A percentile compares a stretch with the other conserved stretches of the same genome.
These are phyloP conservation scores for Adiantum capillusveneris DNA, from an alignment of 75 land plant species.

Conservation along the genomic window DNA sequence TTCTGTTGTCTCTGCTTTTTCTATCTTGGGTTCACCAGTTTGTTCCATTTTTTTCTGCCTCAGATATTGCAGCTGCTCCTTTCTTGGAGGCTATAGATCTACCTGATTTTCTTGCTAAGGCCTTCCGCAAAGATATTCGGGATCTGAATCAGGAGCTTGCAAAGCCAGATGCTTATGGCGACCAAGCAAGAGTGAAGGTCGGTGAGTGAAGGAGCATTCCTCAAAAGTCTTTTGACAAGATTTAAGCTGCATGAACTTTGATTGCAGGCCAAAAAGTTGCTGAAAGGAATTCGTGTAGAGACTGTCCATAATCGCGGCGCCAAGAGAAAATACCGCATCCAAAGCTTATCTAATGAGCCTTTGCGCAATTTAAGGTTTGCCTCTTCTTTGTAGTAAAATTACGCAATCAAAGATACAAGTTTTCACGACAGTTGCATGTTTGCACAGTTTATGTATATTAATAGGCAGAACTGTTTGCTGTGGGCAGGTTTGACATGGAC, in stretches of 20 bases:
- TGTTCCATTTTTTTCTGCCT: too few relatives aligned
- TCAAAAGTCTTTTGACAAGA: too few relatives aligned
- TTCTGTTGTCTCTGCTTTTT: too few relatives aligned
- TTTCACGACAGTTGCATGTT: too few relatives aligned
- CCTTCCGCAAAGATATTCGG: conserved; percentile 7
- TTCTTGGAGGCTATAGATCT: conserved; percentile 8
- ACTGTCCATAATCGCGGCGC: conserved; percentile 10
- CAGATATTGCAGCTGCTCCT: conserved; percentile 20
- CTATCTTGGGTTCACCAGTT: too few relatives aligned
- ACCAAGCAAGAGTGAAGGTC: conserved; percentile 11
- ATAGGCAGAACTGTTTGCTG: too few relatives aligned
- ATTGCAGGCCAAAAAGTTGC: conserved; percentile 18
- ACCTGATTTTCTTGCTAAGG: conserved; percentile 2
- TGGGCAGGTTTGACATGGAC: conserved; percentile 21
- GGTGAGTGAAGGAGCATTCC: too few relatives aligned
- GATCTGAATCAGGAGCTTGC: conserved; percentile 8
- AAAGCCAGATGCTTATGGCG: conserved; percentile 14
- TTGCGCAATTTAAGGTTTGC: conserved; percentile 16
- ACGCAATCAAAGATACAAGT: too few relatives aligned
- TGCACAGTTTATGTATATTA: too few relatives aligned
- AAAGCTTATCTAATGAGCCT: conserved; percentile 10
- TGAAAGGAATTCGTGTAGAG: conserved; percentile 20
- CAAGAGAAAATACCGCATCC: conserved; percentile 13
- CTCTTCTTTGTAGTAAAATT: too few relatives aligned
- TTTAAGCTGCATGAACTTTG: too few relatives aligned